Evolutionary conservation across 495 filamentous ascomycete genomes (phyloP).

Genomic region (Hypoxylon rickii): DNA sequence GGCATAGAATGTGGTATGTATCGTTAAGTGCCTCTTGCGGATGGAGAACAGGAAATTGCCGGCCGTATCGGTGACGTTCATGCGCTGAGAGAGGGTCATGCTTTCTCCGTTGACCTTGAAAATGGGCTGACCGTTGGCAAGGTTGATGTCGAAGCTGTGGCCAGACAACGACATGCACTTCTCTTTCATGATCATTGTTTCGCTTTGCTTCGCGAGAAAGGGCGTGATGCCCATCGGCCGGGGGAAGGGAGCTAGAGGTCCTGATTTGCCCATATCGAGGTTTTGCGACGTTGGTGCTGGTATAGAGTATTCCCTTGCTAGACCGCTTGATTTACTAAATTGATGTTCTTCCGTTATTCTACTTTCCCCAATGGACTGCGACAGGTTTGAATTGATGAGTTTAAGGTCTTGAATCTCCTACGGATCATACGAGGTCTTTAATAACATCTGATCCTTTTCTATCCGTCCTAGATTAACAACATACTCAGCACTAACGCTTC

Average conservation of each 20-base stretch:
- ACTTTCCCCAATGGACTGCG: no score
- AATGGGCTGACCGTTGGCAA: conserved; percentile 48
- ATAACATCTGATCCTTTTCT: no score
- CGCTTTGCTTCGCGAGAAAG: conserved; percentile 50
- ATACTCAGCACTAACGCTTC: no score
- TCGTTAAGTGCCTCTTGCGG: conserved; percentile 53
- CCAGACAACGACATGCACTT: conserved; percentile 58
- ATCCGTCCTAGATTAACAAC: no score
- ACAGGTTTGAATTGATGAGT: no score
- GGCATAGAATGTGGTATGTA: conserved; percentile 54
- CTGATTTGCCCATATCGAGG: no score
- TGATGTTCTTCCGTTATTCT: no score
- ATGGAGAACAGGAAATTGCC: conserved; percentile 59
- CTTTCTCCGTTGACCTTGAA: conserved; percentile 59
- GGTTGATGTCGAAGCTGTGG: conserved; percentile 61
- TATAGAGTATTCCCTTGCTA: background rate
- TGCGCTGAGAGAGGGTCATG: conserved; percentile 44
- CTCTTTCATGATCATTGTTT: conserved; percentile 59
- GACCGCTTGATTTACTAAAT: background rate
- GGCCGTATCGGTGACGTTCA: conserved; percentile 50
- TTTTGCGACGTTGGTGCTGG: background rate
- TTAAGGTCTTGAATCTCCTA: no score
- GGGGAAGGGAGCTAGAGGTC: conserved; percentile 39
- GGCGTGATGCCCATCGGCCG: conserved; percentile 50
- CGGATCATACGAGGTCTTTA: no score